Evolutionary conservation across 441 rosid species (phyloP), one percentile per base, ranked within the genome.

Genomic region (Gossypium armourianum): DNA sequence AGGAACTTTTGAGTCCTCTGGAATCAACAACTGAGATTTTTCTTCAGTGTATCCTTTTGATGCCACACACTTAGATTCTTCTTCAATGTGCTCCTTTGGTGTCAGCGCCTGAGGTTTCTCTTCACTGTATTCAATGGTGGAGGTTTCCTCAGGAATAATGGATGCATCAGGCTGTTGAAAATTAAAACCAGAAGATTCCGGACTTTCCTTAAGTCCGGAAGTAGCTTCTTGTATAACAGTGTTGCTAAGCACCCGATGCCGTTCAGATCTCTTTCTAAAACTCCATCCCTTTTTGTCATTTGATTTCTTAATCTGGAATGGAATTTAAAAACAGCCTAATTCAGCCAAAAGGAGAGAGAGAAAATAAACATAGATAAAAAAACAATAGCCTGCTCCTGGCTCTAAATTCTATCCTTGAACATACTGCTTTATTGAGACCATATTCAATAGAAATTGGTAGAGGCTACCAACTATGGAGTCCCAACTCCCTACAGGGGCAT

Each of bases 221-320:
- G 70, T 19, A 32, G 69, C 26, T 53, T 72, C 75, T 13, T 65
- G 21, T 17, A 53, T 20, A 1, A 53, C 55, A 12, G 69, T 72
- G 69, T 36, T 29, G 65, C 54, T 72, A 52, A 72, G 75, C 61
- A 62, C 75, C 50, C 40, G 70, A 36, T 62, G 75, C 36, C 63
- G 52, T 24, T 72, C 75, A 13, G 62, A 62, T 62, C 70, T 72
- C 69, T 62, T 62, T 15, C 75, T 69, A 6, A 72, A 62, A 32
- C 75, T 72, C 75, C 75, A 72, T 32, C 53, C 62, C 12, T 26
- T 70, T 70, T 45, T 57, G 23, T 69, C 73, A 43, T 63, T 36
- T 5, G 75, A 62, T 13, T 61, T 62, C 47, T 72, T 53, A 55
- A 1, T 62, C 69, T 72, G 55, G 13, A 52, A 62, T 52, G 54